Conservation (phyloP, 495 filamentous ascomycete genomes). For the Trichoderma orchidacearum region DNA sequence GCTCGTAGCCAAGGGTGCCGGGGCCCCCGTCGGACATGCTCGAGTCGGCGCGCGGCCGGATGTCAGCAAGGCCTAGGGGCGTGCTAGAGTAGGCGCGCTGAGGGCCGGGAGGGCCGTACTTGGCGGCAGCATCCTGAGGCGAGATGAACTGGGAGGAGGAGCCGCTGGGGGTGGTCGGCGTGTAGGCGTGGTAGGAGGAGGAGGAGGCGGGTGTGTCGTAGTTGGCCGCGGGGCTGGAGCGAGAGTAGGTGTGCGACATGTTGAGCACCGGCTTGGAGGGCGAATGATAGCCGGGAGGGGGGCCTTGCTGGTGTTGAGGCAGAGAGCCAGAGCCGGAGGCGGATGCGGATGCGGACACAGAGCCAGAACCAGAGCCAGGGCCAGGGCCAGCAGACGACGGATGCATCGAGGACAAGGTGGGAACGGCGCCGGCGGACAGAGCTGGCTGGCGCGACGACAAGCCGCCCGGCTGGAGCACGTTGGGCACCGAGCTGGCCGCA, state of each 20-base stretch:
- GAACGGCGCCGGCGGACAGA: slow-evolving; percentile 50
- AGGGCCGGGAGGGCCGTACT: slow-evolving; percentile 52
- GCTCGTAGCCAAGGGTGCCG: slow-evolving; percentile 39
- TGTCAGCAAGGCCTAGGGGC: slow-evolving; percentile 80
- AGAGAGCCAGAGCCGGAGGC: background rate
- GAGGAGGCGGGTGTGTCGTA: slow-evolving; percentile 47
- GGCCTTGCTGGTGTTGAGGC: slow-evolving; percentile 17
- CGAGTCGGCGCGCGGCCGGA: slow-evolving; percentile 66
- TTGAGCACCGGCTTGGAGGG: slow-evolving; percentile 51
- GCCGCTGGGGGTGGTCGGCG: slow-evolving; percentile 40
- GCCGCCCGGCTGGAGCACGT: slow-evolving; percentile 53
- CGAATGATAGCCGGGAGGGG: slow-evolving; percentile 39
- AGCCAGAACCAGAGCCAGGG: background rate
- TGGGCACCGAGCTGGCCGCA: slow-evolving; percentile 42
- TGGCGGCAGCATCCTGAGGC: slow-evolving; percentile 40
- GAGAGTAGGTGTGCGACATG: slow-evolving; percentile 57
- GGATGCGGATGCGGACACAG: too few relatives aligned
- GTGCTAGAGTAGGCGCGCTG: slow-evolving; percentile 68
- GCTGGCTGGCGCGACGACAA: slow-evolving; percentile 42
- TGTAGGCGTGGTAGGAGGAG: slow-evolving; percentile 50
- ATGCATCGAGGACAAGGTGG: slow-evolving; percentile 41
- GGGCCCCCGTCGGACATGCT: slow-evolving; percentile 51
- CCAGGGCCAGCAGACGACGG: too few relatives aligned
- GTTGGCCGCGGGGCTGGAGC: slow-evolving; percentile 62
- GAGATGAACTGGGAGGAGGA: slow-evolving; percentile 48